These are phyloP conservation scores for Kuraishia piskuri DNA, from an alignment of 805 yeast genomes.

Conservation along the genomic window DNA sequence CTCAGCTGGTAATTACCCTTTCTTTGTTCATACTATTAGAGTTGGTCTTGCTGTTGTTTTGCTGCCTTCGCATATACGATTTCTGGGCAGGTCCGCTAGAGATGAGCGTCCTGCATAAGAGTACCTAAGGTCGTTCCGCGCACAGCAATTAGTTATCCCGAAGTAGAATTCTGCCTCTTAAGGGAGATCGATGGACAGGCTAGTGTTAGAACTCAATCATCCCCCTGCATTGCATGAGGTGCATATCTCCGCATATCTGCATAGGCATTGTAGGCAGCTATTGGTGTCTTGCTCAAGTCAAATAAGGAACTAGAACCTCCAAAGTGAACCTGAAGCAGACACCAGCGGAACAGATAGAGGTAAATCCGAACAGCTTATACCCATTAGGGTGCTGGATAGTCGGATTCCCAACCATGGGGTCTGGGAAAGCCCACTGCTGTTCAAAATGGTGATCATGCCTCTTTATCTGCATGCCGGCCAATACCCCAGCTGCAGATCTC, in stretches of 20 bases:
- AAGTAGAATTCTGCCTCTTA: background rate
- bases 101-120: background rate
- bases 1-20: too few relatives aligned
- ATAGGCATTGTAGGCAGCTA: background rate
- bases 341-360: background rate
- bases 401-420: background rate
- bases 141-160: background rate
- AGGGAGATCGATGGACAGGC: background rate
- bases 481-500: too few relatives aligned
- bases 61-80: background rate
- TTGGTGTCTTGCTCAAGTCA: background rate
- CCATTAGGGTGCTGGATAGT: background rate
- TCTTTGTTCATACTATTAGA: too few relatives aligned
- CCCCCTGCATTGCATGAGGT: background rate
- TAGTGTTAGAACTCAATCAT: background rate
- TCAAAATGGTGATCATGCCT: background rate
- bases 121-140: background rate
- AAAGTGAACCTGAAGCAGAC: background rate
- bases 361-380: background rate
- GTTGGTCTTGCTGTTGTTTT: too few relatives aligned
- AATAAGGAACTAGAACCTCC: background rate
- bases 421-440: background rate
- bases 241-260: background rate
- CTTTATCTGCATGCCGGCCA: too few relatives aligned
- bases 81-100: background rate